Percentiles rank a stretch among this genome's conserved stretches.
These are phyloP conservation scores for Leccinum fallax DNA, from an alignment of 1,284 basidiomycete species.

Conservation along the genomic window DNA sequence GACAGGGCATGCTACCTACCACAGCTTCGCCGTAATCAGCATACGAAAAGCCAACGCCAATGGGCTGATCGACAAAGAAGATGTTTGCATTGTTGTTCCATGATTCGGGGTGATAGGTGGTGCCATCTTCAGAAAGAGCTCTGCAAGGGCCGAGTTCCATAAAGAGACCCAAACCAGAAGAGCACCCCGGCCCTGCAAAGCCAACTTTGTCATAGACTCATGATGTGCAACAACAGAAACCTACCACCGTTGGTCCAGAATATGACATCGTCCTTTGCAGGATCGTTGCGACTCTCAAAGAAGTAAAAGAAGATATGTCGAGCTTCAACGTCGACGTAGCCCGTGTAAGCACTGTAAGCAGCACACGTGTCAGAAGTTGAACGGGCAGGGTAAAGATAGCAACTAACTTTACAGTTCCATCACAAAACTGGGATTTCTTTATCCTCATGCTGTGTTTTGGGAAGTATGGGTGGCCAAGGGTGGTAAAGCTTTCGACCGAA, in stretches of 20 bases:
- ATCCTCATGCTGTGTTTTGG: constrained; percentile 56
- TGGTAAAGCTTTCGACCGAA: constrained; percentile 48
- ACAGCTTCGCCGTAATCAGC: constrained; percentile 62
- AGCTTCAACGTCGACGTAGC: constrained; percentile 66
- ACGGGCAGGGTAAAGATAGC: background rate
- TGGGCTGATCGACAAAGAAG: constrained; percentile 70
- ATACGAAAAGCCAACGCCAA: constrained; percentile 73
- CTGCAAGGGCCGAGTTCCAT: constrained; percentile 47
- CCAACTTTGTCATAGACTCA: background rate
- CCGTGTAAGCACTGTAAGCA: constrained; percentile 58
- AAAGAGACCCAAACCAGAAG: constrained; percentile 30
- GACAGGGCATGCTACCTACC: constrained; percentile 25
- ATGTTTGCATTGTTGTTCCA: constrained; percentile 67
- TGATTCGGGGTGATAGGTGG: constrained; percentile 54
- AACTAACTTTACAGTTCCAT: constrained; percentile 34
- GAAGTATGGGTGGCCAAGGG: constrained; percentile 53
- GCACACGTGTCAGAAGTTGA: constrained; percentile 25
- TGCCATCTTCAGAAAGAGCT: constrained; percentile 38
- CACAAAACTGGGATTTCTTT: constrained; percentile 44
- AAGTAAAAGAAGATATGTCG: constrained; percentile 77
- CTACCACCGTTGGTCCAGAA: constrained; percentile 56
- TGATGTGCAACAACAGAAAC: constrained; percentile 35
- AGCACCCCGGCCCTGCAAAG: constrained; percentile 29
- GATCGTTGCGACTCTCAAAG: constrained; percentile 76
- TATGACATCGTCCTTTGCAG: constrained; percentile 65